These are phyloP conservation scores for Ceriops tagal DNA, from an alignment of 345 rosid genomes.

Conservation along the genomic window DNA sequence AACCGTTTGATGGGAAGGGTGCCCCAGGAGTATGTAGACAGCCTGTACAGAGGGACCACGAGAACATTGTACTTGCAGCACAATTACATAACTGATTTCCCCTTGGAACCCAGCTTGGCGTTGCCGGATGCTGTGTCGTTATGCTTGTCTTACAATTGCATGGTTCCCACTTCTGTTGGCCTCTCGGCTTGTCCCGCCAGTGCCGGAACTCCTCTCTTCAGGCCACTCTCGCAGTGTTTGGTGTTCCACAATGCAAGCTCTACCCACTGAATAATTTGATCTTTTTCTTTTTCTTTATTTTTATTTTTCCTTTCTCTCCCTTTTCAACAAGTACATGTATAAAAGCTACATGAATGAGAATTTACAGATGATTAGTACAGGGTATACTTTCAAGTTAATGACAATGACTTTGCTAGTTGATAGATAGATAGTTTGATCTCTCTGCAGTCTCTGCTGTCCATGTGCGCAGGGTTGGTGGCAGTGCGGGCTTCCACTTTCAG, in stretches of 20 bases:
- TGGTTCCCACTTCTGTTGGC: slow-evolving; percentile 56
- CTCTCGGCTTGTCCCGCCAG: slow-evolving; percentile 53
- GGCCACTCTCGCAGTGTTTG: slow-evolving; percentile 62
- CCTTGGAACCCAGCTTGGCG: slow-evolving; percentile 33
- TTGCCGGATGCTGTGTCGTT: slow-evolving; percentile 58
- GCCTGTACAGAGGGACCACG: slow-evolving; percentile 45
- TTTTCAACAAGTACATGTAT: too few species aligned
- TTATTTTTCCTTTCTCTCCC: too few species aligned
- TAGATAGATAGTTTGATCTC: too few species aligned
- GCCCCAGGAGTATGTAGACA: slow-evolving; percentile 53
- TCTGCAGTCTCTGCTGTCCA: too few species aligned
- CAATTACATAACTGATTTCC: slow-evolving; percentile 59
- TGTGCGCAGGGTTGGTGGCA: too few species aligned
- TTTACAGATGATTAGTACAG: too few species aligned
- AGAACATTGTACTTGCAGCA: slow-evolving; percentile 69
- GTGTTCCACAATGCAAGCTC: slow-evolving; percentile 38
- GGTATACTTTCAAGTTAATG: too few species aligned
- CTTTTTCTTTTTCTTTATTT: too few species aligned
- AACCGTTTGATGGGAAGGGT: slow-evolving; percentile 61
- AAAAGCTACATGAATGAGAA: too few species aligned
- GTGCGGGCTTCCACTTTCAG: too few species aligned
- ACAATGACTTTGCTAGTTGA: too few species aligned
- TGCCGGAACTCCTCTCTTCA: slow-evolving; percentile 44
- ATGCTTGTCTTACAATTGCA: slow-evolving; percentile 82
- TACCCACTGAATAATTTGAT: slow-evolving; percentile 9